Conservation (phyloP, 2,329 filamentous ascomycete genomes). For the Thielaviopsis musarum region DNA sequence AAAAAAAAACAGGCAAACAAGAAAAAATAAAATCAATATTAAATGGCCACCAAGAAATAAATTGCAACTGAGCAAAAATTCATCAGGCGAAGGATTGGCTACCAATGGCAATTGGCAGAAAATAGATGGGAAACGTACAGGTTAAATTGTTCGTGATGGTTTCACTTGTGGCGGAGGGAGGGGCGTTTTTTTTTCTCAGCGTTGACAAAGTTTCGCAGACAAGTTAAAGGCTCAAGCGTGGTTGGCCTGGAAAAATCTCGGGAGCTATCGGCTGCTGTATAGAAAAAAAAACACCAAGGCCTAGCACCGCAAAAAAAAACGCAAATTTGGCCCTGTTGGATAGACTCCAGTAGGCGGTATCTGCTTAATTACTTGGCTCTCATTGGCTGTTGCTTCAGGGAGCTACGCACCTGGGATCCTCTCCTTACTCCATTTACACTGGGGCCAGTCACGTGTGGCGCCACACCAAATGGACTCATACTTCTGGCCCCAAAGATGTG, state of each 20-base stretch:
- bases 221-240: not conserved
- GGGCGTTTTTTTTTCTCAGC: conserved; percentile 5
- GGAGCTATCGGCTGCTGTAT: conserved; percentile 10
- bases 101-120: not conserved
- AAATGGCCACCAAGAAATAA: not conserved
- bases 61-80: not conserved
- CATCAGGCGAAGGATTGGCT: not conserved
- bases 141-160: conserved; percentile 5
- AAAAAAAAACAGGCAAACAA: conserved; percentile 2
- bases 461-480: not conserved
- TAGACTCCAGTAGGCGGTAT: not conserved
- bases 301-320: not conserved
- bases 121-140: not conserved
- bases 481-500: not conserved
- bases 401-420: not conserved
- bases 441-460: not conserved
- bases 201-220: not conserved
- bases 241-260: conserved; percentile 12
- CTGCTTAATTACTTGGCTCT: conserved; percentile 10
- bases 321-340: not conserved
- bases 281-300: not conserved
- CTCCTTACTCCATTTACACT: not conserved
- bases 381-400: conserved; percentile 6
- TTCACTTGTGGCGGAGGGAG: conserved; percentile 3
- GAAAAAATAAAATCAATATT: not conserved